Evolutionary conservation across 1,139 yeast genomes (phyloP).

Genomic region (Sugiyamaella novakii): DNA sequence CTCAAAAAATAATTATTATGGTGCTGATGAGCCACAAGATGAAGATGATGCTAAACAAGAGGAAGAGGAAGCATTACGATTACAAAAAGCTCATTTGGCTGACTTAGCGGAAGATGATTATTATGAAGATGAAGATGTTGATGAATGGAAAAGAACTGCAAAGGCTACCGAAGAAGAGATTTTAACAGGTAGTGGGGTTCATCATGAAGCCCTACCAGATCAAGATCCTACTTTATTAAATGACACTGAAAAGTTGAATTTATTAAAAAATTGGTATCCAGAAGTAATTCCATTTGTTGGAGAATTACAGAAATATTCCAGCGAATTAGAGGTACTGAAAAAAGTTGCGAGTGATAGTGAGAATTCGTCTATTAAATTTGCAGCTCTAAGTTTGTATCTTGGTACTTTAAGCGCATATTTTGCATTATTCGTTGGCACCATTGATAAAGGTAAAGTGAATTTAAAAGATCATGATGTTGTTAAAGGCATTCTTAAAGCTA

Average conservation of each 20-base stretch:
- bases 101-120: conserved; percentile 83
- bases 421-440: conserved; percentile 63
- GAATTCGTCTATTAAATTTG: conserved; percentile 53
- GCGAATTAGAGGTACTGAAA: conserved; percentile 46
- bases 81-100: conserved; percentile 81
- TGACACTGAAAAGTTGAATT: conserved; percentile 38
- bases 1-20: conserved; percentile 70
- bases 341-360: conserved; percentile 16
- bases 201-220: conserved; percentile 37
- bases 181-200: conserved; percentile 11
- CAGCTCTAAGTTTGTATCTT: conserved; percentile 75
- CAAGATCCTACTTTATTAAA: conserved; percentile 47
- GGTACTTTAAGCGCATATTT: conserved; percentile 76
- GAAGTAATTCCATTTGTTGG: conserved; percentile 77
- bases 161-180: conserved; percentile 39
- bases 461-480: conserved; percentile 88
- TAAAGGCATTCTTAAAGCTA: conserved; percentile 76
- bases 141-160: conserved; percentile 45
- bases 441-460: conserved; percentile 57
- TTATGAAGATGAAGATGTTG: conserved; percentile 77
- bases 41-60: conserved; percentile 77
- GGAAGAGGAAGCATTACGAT: conserved; percentile 85
- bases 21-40: conserved; percentile 72
- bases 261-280: conserved; percentile 53
- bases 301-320: conserved; percentile 58